A percentile compares a stretch with the other conserved stretches of the same genome.
Evolutionary conservation across 202 grass and related monocot species (phyloP).

Genomic region (Brachypodium distachyon): DNA sequence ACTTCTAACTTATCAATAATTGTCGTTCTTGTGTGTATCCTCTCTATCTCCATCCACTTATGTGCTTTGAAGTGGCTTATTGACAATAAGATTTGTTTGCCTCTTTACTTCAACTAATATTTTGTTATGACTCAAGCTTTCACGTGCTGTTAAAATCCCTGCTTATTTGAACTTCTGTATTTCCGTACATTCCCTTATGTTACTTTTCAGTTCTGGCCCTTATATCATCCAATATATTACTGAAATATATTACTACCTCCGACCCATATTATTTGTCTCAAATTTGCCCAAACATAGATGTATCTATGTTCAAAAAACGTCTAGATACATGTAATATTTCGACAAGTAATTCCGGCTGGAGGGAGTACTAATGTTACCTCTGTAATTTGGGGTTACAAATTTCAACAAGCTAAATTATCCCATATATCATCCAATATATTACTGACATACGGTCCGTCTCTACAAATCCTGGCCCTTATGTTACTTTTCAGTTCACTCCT

Average conservation of each 20-base stretch:
- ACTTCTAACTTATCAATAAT: background rate
- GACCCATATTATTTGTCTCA: too few relatives aligned
- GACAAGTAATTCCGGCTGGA: too few relatives aligned
- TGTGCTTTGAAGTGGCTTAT: background rate
- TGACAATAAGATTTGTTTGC: background rate
- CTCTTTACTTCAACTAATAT: background rate
- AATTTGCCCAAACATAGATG: too few relatives aligned
- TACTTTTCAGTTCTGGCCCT: too few relatives aligned
- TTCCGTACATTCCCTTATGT: background rate
- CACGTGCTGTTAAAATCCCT: conserved; percentile 3
- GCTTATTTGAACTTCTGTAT: background rate
- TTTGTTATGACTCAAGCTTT: background rate
- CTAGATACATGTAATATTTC: too few relatives aligned
- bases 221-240: too few relatives aligned
- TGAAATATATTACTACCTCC: too few relatives aligned
- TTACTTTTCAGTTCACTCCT: background rate
- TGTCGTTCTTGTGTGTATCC: background rate
- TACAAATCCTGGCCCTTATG: background rate
- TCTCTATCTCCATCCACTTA: background rate
- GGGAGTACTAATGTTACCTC: too few relatives aligned
- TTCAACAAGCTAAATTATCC: background rate
- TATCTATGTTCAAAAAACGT: too few relatives aligned
- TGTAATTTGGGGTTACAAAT: background rate
- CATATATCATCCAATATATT: background rate
- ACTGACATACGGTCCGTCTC: background rate